Evolutionary conservation across 345 rosid genomes (phyloP), one percentile per base, ranked within the genome.

Genomic region (Salix caprea): DNA sequence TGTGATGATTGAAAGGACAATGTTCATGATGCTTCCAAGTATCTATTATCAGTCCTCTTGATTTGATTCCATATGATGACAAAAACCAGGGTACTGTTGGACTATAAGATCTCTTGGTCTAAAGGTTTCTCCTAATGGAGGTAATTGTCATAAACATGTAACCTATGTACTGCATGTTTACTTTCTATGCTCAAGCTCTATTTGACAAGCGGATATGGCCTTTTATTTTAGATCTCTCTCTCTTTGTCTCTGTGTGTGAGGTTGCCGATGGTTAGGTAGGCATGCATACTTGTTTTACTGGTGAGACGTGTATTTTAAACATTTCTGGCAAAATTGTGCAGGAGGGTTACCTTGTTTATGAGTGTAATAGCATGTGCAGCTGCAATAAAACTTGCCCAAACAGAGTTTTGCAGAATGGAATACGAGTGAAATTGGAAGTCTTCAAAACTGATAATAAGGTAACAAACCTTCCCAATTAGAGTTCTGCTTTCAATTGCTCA

Each of bases 331-430:
- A 80, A 83, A 77, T 50, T 50, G 26, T 87, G 86, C 88, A 96
- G 99, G 98, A 92, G 87, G 98, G 99, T 80, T 94, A 96, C 82
- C 93, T 95, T 72, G 96, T 96, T 78, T 94, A 96, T 72, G 99
- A 96, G 90, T 96, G 99, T 88, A 96, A 89, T 86, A 81, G 67
- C 37, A 80, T 84, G 88, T 94, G 99, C 75, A 77, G 88, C 83
- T 96, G 98, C 90, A 82, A 80, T 68, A 85, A 81, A 83, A 75
- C 87, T 74, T 96, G 99, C 85, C 89, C 88, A 5, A 94, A 96
- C 74, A 91, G 99, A 81, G 93, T 94, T 81, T 88, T 94, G 83
- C 99, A 96, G 86, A 91, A 91, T 44, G 97, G 99, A 68, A 78
- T 94, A 36, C 74, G 84, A 54, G 84, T 81, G 67, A 94, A 90